Percentiles rank a stretch among this genome's conserved stretches.
phyloP scores from a whole-genome alignment of 768 basidiomycete species.

The Glaciozyma antarctica region DNA sequence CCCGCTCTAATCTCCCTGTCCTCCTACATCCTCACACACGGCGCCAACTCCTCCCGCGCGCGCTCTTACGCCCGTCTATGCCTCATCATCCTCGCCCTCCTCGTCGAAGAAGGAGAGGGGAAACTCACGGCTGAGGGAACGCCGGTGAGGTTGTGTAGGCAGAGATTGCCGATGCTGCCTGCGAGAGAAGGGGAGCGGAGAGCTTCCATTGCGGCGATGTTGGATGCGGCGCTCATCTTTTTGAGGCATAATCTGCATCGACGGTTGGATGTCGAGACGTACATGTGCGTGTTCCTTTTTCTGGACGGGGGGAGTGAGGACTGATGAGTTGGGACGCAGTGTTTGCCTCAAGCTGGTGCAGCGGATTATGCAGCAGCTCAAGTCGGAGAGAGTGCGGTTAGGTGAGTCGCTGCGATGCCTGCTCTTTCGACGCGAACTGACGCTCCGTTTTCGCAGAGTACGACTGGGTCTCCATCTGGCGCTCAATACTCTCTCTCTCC shows the following conservation, averaged over 20 bases:
- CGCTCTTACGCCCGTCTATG: conserved; percentile 16
- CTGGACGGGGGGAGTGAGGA: not conserved
- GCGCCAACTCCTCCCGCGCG: conserved; percentile 6
- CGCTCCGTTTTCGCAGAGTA: not conserved
- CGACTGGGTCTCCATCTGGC: conserved; percentile 28
- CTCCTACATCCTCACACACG: conserved; percentile 30
- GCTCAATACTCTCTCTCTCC: conserved; percentile 21
- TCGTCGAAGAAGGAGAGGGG: conserved; percentile 28
- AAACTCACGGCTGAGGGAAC: conserved; percentile 1
- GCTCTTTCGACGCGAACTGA: not conserved
- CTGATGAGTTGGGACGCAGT: not conserved
- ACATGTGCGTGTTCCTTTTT: conserved; percentile 14
- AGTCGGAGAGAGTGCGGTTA: conserved; percentile 15
- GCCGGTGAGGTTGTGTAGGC: conserved; percentile 15
- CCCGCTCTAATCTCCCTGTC: conserved; percentile 26
- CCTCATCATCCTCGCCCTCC: conserved; percentile 19
- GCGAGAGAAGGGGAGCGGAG: not conserved
- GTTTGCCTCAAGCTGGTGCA: conserved; percentile 18
- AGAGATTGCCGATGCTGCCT: conserved; percentile 15
- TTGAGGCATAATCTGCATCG: conserved; percentile 23
- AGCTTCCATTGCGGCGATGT: conserved; percentile 8
- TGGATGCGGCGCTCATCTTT: conserved; percentile 25
- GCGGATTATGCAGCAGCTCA: conserved; percentile 26
- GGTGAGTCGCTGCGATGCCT: not conserved
- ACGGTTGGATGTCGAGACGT: conserved; percentile 25